These are phyloP conservation scores for Metschnikowia similis DNA, from an alignment of 805 yeast genomes.

Conservation along the genomic window DNA sequence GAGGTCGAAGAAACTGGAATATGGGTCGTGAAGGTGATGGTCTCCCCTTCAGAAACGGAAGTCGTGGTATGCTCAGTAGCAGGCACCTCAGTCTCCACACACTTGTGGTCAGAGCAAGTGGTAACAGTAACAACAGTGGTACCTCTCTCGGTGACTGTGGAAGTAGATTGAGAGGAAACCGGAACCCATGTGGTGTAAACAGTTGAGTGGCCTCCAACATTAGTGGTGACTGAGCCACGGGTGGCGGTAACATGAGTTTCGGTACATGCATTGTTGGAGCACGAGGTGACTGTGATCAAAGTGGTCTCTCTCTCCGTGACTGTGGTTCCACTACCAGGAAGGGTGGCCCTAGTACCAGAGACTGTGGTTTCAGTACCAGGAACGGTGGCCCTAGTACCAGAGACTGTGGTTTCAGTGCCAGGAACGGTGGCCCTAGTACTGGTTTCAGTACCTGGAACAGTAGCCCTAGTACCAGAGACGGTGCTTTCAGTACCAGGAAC, in stretches of 20 bases:
- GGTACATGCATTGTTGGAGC: conserved; percentile 11
- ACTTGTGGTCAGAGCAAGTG: conserved; percentile 11
- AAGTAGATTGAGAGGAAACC: conserved; percentile 21
- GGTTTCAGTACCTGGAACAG: no score
- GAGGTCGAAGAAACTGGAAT: conserved; percentile 5
- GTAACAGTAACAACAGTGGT: conserved; percentile 7
- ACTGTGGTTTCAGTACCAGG: no score
- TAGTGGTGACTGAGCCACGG: conserved; percentile 28
- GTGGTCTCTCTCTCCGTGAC: conserved; percentile 15
- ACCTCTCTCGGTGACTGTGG: conserved; percentile 18
- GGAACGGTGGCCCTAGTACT: no score
- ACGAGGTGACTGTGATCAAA: conserved; percentile 24
- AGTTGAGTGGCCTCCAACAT: conserved; percentile 17
- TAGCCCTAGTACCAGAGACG: no score
- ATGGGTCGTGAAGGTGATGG: conserved; percentile 26
- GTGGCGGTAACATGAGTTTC: conserved; percentile 23
- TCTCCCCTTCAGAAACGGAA: conserved; percentile 1
- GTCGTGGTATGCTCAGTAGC: conserved; percentile 19
- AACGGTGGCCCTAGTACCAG: no score
- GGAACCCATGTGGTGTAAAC: conserved; percentile 36
- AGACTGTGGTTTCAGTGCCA: no score
- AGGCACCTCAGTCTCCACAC: conserved; percentile 13
- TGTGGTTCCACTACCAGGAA: no score
- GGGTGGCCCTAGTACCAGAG: no score
- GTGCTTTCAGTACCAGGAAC: no score